A percentile compares a stretch with the other conserved stretches of the same genome.
These are phyloP conservation scores for Alternaria novae-zelandiae DNA, from an alignment of 2,329 filamentous ascomycete genomes.

Conservation along the genomic window DNA sequence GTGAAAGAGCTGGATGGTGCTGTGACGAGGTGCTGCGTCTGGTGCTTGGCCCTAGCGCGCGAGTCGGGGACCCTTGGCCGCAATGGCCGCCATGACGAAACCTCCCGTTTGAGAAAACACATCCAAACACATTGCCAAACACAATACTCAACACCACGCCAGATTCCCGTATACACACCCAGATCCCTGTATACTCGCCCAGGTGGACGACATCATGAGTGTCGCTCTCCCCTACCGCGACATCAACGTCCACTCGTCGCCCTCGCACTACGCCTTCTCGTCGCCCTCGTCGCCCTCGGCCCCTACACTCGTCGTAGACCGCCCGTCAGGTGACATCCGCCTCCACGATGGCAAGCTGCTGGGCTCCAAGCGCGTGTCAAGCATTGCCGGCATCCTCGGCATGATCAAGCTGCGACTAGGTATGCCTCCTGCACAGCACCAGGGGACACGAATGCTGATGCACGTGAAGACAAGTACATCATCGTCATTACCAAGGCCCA, in stretches of 20 bases:
- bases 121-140: constrained; percentile 1
- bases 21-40: constrained; percentile 21
- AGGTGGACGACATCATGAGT: constrained; percentile 50
- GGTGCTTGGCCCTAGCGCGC: constrained; percentile 14
- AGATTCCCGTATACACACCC: not conserved
- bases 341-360: constrained; percentile 80
- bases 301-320: constrained; percentile 85
- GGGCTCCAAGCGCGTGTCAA: constrained; percentile 84
- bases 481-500: constrained; percentile 95
- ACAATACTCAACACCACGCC: constrained; percentile 2
- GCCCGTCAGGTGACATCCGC: constrained; percentile 88
- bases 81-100: constrained; percentile 27
- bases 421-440: constrained; percentile 49
- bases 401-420: constrained; percentile 92
- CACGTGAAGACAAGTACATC: constrained; percentile 81
- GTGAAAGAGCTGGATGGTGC: constrained; percentile 17
- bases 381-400: constrained; percentile 92
- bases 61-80: constrained; percentile 14
- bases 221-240: constrained; percentile 80
- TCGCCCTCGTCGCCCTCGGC: constrained; percentile 92
- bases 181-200: not conserved
- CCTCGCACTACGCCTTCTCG: constrained; percentile 93
- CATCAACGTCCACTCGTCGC: constrained; percentile 93
- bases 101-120: constrained; percentile 4
- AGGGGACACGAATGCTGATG: constrained; percentile 21